Evolutionary conservation across 768 basidiomycete genomes (phyloP), one percentile per base, ranked within the genome.

Genomic region (Pisolithus microcarpus): DNA sequence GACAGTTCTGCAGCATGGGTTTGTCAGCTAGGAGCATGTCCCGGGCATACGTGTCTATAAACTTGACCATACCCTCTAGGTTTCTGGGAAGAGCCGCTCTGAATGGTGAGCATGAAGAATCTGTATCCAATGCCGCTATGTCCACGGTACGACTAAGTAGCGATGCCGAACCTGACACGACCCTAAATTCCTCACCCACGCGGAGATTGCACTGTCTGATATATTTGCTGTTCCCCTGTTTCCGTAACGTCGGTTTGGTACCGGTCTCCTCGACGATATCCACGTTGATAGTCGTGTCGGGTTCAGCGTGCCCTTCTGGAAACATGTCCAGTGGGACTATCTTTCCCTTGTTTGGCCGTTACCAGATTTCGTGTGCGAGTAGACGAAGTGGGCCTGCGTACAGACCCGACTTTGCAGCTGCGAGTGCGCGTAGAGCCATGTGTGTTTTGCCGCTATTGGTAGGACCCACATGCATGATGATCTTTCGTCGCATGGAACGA

Each of bases 381-480:
- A 99, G 76, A 18, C 95, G 80, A 5, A 98, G 74, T 0, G 95
- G 96, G 0, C 94, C 93, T 0, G 90, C 91, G 58, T 97, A 98
- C 3, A 87, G 75, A 5, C 94, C 96, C 0, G 72, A 70, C 1
- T 64, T 60, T 0, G 93, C 82, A 4, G 82, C 80, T 0, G 91
- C 88, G 2, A 99, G 77, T 0, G 93, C 91, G 40, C 90, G 84
- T 8, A 99, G 72, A 0, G 95, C 96, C 61, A 87, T 84, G 61
- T 98, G 84, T 0, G 95, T 98, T 72, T 99, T 99, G 28, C 95
- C 96, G 55, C 89, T 91, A 67, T 98, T 98, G 21, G 96, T 98
- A 0, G 96, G 96, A 0, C 95, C 96, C 38, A 99, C 91, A 60
- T 99, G 94, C 75, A 98, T 84, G 65, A 94, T 85, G 58, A 98